phyloP scores from a whole-genome alignment of 345 rosid genomes.

The Acer saccharum region DNA sequence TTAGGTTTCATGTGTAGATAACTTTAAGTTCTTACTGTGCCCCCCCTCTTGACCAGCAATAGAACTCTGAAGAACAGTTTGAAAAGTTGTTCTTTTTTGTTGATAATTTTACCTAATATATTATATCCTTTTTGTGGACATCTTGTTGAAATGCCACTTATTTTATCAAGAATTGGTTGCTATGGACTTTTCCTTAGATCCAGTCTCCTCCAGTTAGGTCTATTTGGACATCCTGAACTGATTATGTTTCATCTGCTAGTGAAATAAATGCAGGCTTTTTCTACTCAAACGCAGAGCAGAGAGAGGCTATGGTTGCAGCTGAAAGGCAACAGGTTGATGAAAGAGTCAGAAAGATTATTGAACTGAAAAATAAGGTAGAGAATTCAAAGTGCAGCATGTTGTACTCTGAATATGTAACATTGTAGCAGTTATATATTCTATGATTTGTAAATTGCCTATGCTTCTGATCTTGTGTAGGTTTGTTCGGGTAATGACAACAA shows the following conservation, averaged over 20 bases:
- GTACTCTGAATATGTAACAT: neutral
- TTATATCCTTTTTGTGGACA: neutral
- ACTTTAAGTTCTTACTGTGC: neutral
- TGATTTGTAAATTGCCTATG: constrained; percentile 10
- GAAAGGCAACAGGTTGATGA: constrained; percentile 92
- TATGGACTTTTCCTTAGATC: neutral
- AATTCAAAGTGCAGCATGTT: constrained; percentile 1
- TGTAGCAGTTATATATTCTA: neutral
- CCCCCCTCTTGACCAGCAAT: too few species aligned
- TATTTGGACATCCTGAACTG: constrained; percentile 28
- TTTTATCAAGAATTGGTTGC: neutral
- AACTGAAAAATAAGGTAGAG: constrained; percentile 77
- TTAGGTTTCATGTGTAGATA: neutral
- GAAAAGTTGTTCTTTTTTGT: neutral
- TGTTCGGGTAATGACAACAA: constrained; percentile 78
- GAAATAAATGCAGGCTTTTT: constrained; percentile 99
- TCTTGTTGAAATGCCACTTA: neutral
- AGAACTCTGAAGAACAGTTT: neutral
- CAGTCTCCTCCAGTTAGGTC: neutral
- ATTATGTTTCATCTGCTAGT: constrained; percentile 51
- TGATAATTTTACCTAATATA: neutral
- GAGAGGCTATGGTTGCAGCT: constrained; percentile 97
- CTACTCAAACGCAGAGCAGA: constrained; percentile 97
- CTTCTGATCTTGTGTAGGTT: constrained; percentile 56
- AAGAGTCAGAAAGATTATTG: constrained; percentile 83